phyloP scores from a whole-genome alignment of 2,329 filamentous ascomycete species.

The Drechslerella dactyloides region DNA sequence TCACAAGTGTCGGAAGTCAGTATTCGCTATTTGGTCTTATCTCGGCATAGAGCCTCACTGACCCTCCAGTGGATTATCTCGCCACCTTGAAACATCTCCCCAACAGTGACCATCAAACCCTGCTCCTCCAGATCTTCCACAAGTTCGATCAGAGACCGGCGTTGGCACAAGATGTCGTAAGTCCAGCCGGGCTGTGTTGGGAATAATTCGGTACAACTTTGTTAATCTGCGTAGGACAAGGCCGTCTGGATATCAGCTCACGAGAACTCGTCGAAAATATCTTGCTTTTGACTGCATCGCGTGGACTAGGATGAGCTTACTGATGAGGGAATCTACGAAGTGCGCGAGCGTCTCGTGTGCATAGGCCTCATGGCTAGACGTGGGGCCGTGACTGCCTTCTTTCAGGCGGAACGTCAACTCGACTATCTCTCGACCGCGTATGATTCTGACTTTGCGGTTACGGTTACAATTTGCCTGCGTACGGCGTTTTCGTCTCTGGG shows the following conservation, averaged over 20 bases:
- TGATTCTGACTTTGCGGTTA: no score
- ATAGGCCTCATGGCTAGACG: background rate
- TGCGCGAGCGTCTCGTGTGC: background rate
- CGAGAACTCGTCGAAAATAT: no score
- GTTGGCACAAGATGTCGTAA: no score
- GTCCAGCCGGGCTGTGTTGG: no score
- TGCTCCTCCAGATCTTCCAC: background rate
- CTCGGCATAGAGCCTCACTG: background rate
- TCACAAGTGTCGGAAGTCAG: background rate
- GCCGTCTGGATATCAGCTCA: no score
- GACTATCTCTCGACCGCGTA: background rate
- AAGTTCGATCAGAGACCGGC: background rate
- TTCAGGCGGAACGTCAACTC: background rate
- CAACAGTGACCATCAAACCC: background rate
- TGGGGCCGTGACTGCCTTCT: slow-evolving; percentile 1
- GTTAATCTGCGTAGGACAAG: no score
- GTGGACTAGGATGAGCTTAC: background rate
- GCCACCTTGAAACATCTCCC: background rate
- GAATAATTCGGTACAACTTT: no score
- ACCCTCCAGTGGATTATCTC: background rate
- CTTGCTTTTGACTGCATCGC: no score
- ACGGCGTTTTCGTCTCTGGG: no score
- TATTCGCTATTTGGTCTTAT: background rate
- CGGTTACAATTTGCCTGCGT: no score
- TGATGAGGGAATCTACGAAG: background rate